Evolutionary conservation across 139 green algal genomes (phyloP).

Genomic region (Edaphochlamys debaryana): DNA sequence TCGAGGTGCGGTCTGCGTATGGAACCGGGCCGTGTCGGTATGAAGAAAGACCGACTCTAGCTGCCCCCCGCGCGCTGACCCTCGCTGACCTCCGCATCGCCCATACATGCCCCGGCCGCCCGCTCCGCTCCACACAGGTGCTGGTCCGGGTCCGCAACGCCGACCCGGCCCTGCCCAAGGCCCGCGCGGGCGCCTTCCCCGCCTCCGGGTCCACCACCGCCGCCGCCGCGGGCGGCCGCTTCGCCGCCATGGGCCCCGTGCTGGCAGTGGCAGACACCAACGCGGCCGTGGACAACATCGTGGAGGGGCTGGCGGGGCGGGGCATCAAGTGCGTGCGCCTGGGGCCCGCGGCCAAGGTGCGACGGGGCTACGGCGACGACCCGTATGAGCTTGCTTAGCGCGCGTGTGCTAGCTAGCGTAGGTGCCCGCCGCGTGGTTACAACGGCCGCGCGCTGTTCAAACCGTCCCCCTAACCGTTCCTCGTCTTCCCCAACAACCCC

Average conservation of each 20-base stretch:
- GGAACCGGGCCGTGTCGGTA: too few relatives aligned
- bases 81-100: too few relatives aligned
- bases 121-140: background rate
- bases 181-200: too few relatives aligned
- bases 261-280: conserved; percentile 85
- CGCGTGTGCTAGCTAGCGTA: too few relatives aligned
- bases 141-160: conserved; percentile 10
- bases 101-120: too few relatives aligned
- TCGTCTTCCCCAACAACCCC: too few relatives aligned
- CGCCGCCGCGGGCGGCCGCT: background rate
- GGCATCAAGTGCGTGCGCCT: conserved; percentile 76
- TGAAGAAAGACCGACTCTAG: too few relatives aligned
- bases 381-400: too few relatives aligned
- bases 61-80: too few relatives aligned
- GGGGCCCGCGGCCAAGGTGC: conserved; percentile 66
- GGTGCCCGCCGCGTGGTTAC: too few relatives aligned
- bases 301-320: conserved; percentile 80
- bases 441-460: background rate
- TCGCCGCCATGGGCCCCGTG: conserved; percentile 51
- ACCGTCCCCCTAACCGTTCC: too few relatives aligned
- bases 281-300: conserved; percentile 91
- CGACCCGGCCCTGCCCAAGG: too few relatives aligned
- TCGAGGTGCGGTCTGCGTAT: conserved; percentile 52
- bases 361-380: background rate
- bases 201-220: background rate